Conservation (phyloP, 2,329 filamentous ascomycete genomes). For the Amauroascus verrucosus region DNA sequence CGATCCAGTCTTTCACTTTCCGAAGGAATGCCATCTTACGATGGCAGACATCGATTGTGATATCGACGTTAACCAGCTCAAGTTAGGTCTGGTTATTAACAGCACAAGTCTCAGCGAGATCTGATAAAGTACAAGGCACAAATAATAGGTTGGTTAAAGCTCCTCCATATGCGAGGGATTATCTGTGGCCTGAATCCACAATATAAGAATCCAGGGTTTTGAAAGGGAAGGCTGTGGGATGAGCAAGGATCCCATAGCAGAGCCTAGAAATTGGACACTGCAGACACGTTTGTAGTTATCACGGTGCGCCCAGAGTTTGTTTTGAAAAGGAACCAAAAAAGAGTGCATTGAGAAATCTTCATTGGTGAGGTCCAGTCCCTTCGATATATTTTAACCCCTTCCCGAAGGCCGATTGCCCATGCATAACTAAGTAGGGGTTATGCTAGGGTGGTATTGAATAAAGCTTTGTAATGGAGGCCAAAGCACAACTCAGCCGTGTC, state of each 20-base stretch:
- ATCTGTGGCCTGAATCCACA: background rate
- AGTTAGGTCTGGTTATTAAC: background rate
- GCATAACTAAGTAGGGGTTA: background rate
- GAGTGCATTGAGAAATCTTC: background rate
- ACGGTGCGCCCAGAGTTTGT: background rate
- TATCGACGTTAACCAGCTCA: background rate
- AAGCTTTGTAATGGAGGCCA: background rate
- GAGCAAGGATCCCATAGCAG: background rate
- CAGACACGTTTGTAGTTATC: background rate
- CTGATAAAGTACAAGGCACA: background rate
- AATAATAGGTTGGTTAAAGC: background rate
- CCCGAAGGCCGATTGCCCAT: background rate
- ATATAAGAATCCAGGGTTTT: background rate
- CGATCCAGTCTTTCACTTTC: conserved; percentile 5
- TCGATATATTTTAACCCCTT: background rate
- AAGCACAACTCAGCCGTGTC: background rate
- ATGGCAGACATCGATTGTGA: background rate
- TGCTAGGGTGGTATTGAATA: background rate
- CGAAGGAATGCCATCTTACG: conserved; percentile 4
- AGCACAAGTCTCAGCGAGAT: background rate
- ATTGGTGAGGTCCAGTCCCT: background rate
- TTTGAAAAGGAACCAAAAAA: background rate
- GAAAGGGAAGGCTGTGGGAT: background rate
- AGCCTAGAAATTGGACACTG: background rate
- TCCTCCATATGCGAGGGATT: background rate